Conservation (phyloP, 306 rosid genomes). For the Cucumis melo region DNA sequence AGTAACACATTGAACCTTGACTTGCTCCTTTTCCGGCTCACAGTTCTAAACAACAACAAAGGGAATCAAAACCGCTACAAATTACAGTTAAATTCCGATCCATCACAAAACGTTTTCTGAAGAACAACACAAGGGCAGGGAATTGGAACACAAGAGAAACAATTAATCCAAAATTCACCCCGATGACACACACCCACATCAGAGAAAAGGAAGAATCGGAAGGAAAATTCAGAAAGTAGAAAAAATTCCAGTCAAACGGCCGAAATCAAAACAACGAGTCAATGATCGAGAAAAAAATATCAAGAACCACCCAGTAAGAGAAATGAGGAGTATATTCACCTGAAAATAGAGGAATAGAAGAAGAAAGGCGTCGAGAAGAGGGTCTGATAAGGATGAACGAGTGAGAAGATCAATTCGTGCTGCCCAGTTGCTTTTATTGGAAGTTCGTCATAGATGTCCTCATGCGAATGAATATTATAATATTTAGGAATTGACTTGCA, state of each 20-base stretch:
- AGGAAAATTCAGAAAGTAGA: neutral
- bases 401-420: neutral
- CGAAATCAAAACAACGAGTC: neutral
- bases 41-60: neutral
- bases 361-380: neutral
- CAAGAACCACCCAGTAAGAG: neutral
- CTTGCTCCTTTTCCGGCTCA: neutral
- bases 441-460: neutral
- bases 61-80: neutral
- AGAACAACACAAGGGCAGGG: neutral
- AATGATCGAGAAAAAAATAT: neutral
- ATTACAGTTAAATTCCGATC: neutral
- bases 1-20: neutral
- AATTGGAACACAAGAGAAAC: neutral
- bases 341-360: neutral
- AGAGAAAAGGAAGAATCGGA: neutral
- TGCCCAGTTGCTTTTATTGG: neutral
- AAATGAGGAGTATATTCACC: neutral
- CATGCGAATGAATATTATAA: neutral
- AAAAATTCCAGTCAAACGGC: neutral
- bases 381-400: neutral
- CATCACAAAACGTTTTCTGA: neutral
- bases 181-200: neutral
- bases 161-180: neutral
- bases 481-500: neutral